These are phyloP conservation scores for Cercospora berteroae DNA, from an alignment of 2,329 filamentous ascomycete genomes.

Conservation along the genomic window DNA sequence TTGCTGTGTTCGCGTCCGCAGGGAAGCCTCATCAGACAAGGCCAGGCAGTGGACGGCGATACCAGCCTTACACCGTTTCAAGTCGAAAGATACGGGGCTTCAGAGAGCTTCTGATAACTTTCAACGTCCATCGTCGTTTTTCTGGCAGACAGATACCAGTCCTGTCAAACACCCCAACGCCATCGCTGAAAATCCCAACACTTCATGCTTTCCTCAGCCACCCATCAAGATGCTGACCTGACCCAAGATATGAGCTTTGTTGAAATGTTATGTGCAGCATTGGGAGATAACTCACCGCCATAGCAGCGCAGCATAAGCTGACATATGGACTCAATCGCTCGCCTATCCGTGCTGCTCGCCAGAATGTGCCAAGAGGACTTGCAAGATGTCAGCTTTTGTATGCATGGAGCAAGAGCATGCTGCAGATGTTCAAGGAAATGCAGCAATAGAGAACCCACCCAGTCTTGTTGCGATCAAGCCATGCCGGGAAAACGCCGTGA, in stretches of 20 bases:
- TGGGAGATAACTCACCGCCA: slow-evolving; percentile 67
- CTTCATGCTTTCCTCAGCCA: slow-evolving; percentile 14
- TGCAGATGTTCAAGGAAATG: too few species aligned
- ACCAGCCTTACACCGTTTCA: background rate
- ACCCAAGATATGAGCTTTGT: background rate
- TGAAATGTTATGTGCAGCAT: background rate
- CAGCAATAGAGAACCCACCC: too few species aligned
- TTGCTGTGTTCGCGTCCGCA: background rate
- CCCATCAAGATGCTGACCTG: slow-evolving; percentile 33
- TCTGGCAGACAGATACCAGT: background rate
- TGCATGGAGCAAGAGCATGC: background rate
- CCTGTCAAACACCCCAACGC: slow-evolving; percentile 17
- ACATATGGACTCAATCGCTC: slow-evolving; percentile 94
- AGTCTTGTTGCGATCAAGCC: slow-evolving; percentile 90
- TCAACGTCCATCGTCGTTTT: background rate
- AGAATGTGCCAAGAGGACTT: slow-evolving; percentile 70
- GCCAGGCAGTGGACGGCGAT: background rate
- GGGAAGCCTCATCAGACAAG: background rate
- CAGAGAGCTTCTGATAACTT: background rate
- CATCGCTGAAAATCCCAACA: slow-evolving; percentile 24
- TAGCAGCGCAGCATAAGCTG: slow-evolving; percentile 85
- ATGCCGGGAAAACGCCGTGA: slow-evolving; percentile 81
- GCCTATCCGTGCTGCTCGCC: slow-evolving; percentile 91
- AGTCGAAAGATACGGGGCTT: background rate
- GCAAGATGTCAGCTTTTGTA: background rate